A percentile compares a stretch with the other conserved stretches of the same genome.
These are phyloP conservation scores for Nicotiana tomentosiformis DNA, from an alignment of 257 asterid genomes.

Conservation along the genomic window DNA sequence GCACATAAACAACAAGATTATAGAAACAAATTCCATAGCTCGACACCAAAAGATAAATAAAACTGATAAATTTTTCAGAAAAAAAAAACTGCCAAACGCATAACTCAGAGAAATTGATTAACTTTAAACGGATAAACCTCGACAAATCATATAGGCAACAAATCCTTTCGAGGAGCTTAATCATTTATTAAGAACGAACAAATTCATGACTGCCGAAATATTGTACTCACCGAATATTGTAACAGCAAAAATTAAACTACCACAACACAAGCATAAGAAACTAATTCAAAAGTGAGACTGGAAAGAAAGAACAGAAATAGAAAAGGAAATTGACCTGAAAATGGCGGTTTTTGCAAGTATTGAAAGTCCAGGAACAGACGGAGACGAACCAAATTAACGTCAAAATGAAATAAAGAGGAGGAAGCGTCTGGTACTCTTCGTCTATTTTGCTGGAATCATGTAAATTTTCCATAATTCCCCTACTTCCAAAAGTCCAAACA, in stretches of 20 bases:
- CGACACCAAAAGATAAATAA: background rate
- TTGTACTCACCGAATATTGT: no score
- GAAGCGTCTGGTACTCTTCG: constrained; percentile 50
- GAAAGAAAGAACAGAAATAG: background rate
- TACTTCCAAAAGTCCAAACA: no score
- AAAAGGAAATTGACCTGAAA: constrained; percentile 50
- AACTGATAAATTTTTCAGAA: background rate
- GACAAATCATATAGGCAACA: background rate
- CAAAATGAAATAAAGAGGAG: constrained; percentile 51
- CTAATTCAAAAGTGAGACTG: background rate
- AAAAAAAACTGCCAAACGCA: background rate
- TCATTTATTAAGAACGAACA: background rate
- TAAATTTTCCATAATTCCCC: background rate
- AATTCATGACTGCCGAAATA: no score
- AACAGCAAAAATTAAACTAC: background rate
- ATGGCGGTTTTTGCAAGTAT: constrained; percentile 60
- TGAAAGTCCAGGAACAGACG: constrained; percentile 67
- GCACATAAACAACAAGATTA: constrained; percentile 15
- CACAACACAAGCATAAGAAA: background rate
- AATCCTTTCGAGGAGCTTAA: background rate
- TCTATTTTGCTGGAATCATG: constrained; percentile 22
- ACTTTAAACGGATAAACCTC: background rate
- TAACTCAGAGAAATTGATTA: background rate
- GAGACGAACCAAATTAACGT: constrained; percentile 53
- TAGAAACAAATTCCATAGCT: background rate